Conservation (phyloP, 768 basidiomycete genomes). For the Tricholoma hemisulphureum region DNA sequence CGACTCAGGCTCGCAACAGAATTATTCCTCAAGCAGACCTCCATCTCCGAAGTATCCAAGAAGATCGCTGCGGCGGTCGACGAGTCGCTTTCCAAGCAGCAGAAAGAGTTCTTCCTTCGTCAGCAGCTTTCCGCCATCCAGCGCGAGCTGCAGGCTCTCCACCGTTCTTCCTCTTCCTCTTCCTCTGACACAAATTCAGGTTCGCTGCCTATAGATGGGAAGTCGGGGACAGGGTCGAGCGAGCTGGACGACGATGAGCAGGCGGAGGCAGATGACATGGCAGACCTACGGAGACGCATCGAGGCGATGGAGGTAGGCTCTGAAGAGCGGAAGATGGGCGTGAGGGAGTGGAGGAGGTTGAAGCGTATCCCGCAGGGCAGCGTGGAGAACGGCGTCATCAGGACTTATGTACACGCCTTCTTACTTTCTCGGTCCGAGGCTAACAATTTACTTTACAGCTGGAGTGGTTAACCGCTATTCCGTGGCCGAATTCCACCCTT, state of each 20-base stretch:
- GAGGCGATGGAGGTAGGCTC: slow-evolving; percentile 70
- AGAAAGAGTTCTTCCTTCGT: slow-evolving; percentile 83
- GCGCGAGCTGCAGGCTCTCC: slow-evolving; percentile 63
- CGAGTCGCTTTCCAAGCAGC: slow-evolving; percentile 82
- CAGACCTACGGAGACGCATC: slow-evolving; percentile 68
- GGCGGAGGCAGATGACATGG: slow-evolving; percentile 77
- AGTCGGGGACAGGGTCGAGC: slow-evolving; percentile 21
- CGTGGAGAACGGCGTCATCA: slow-evolving; percentile 87
- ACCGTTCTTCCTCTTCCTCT: slow-evolving; percentile 28
- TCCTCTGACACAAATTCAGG: slow-evolving; percentile 15
- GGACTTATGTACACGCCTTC: slow-evolving; percentile 63
- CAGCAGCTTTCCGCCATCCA: slow-evolving; percentile 82
- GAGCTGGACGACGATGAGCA: slow-evolving; percentile 79
- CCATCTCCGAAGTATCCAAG: slow-evolving; percentile 77
- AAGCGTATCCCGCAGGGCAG: slow-evolving; percentile 88
- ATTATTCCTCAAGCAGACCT: slow-evolving; percentile 71
- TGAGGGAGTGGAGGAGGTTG: slow-evolving; percentile 79
- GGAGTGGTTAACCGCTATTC: slow-evolving; percentile 85
- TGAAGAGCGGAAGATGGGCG: slow-evolving; percentile 80
- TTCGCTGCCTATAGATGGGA: slow-evolving; percentile 12
- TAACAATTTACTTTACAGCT: slow-evolving; percentile 47
- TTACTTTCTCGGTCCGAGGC: slow-evolving; percentile 10
- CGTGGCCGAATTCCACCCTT: slow-evolving; percentile 66
- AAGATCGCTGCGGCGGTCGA: slow-evolving; percentile 81
- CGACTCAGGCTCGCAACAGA: slow-evolving; percentile 67